These are phyloP conservation scores for Trypanosoma avium DNA, from an alignment of 208 protist species.

Conservation along the genomic window DNA sequence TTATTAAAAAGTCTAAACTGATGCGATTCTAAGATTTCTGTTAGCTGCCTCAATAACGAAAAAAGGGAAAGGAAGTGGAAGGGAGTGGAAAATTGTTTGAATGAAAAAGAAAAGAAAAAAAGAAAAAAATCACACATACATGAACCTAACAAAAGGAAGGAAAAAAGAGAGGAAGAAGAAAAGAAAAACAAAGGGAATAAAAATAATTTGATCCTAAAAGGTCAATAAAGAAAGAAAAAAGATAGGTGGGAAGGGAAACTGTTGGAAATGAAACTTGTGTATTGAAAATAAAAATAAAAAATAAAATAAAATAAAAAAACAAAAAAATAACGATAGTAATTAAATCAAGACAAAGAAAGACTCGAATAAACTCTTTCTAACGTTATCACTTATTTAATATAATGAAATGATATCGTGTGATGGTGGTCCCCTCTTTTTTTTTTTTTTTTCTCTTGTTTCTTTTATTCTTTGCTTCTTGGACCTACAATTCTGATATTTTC, in stretches of 20 bases:
- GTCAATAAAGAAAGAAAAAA: not conserved
- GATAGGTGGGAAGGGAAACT: not conserved
- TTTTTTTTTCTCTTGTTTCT: too few species aligned
- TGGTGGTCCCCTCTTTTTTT: too few species aligned
- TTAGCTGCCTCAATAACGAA: not conserved
- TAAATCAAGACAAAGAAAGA: too few species aligned
- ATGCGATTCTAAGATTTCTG: slow-evolving; percentile 77
- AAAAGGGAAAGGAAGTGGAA: not conserved
- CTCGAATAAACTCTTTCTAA: too few species aligned
- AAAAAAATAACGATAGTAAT: too few species aligned
- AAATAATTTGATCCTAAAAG: not conserved
- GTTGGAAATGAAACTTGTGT: too few species aligned
- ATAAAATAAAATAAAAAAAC: too few species aligned
- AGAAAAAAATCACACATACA: not conserved
- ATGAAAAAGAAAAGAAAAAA: slow-evolving; percentile 8
- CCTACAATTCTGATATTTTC: too few species aligned
- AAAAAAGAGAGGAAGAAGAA: not conserved
- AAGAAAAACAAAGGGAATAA: not conserved
- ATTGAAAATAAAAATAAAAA: too few species aligned
- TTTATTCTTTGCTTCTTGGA: too few species aligned
- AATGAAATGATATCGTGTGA: too few species aligned
- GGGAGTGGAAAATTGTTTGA: not conserved
- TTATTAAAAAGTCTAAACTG: slow-evolving; percentile 85
- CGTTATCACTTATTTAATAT: too few species aligned
- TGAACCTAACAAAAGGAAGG: not conserved